A percentile compares a stretch with the other conserved stretches of the same genome.
phyloP scores from a whole-genome alignment of 2,329 filamentous ascomycete genomes.

The Teratosphaeriaceae sp. region DNA sequence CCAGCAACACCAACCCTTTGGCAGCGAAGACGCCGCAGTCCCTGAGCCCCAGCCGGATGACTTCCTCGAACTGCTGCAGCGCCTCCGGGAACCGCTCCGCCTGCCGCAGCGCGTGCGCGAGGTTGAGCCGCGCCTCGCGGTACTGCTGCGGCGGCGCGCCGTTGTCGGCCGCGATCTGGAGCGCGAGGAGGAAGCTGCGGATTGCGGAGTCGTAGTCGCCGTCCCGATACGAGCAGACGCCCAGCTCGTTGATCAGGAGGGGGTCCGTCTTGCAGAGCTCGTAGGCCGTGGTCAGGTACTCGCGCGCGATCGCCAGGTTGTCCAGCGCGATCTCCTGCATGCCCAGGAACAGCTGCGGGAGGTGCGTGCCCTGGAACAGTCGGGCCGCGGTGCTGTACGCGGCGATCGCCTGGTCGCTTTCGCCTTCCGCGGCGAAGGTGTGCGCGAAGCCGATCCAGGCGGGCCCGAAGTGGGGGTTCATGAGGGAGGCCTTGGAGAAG shows the following conservation, averaged over 20 bases:
- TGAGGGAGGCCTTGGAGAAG: conserved; percentile 95
- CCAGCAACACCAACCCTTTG: conserved; percentile 77
- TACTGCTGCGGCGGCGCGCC: conserved; percentile 68
- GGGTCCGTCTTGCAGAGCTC: conserved; percentile 78
- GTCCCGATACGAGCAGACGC: conserved; percentile 92
- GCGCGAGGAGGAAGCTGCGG: conserved; percentile 68
- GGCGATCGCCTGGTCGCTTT: conserved; percentile 96
- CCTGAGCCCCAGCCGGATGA: conserved; percentile 69
- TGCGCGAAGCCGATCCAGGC: conserved; percentile 99
- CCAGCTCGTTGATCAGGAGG: conserved; percentile 88
- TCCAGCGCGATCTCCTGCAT: conserved; percentile 98
- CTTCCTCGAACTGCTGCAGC: conserved; percentile 77
- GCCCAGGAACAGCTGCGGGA: conserved; percentile 90
- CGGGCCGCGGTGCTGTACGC: conserved; percentile 94
- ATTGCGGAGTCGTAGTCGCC: conserved; percentile 69
- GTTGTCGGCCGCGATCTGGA: conserved; percentile 71
- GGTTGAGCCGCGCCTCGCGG: conserved; percentile 77
- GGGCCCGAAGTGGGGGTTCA: conserved; percentile 94
- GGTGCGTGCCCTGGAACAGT: conserved; percentile 92
- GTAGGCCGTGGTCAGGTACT: conserved; percentile 89
- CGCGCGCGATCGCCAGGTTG: conserved; percentile 87
- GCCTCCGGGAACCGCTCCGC: conserved; percentile 63
- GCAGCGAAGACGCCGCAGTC: conserved; percentile 72
- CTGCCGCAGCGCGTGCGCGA: conserved; percentile 80
- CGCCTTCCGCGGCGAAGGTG: conserved; percentile 93